phyloP scores from a whole-genome alignment of 2,329 filamentous ascomycete species.

The Pseudogymnoascus sp. region DNA sequence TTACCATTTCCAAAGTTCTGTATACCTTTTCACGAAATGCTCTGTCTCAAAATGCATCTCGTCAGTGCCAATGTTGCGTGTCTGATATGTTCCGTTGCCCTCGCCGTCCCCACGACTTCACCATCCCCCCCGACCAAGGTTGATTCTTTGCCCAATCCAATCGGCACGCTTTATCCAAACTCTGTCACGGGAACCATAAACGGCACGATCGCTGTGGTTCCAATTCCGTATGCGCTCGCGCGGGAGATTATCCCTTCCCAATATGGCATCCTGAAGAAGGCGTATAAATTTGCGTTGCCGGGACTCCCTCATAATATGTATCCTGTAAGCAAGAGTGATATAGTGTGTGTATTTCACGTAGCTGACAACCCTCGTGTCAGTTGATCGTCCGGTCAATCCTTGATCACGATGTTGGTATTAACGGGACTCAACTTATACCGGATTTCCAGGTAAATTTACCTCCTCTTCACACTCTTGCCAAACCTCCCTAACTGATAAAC shows the following conservation, averaged over 20 bases:
- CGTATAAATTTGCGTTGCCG: constrained; percentile 39
- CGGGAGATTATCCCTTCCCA: constrained; percentile 39
- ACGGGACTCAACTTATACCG: constrained; percentile 9
- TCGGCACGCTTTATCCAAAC: constrained; percentile 37
- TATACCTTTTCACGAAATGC: neutral
- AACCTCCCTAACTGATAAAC: constrained; percentile 17
- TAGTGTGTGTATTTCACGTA: too few relatives aligned
- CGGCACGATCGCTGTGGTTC: constrained; percentile 43
- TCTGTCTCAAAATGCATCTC: neutral
- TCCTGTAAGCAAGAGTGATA: constrained; percentile 31
- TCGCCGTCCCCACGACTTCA: neutral
- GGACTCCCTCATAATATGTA: constrained; percentile 44
- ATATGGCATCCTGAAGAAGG: constrained; percentile 42
- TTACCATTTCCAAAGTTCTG: neutral
- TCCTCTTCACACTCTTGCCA: constrained; percentile 13
- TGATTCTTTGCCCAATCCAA: constrained; percentile 37
- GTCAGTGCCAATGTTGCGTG: neutral
- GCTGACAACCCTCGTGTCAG: constrained; percentile 5
- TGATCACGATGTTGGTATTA: constrained; percentile 18
- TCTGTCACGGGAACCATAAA: constrained; percentile 46
- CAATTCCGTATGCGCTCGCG: constrained; percentile 40
- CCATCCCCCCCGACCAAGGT: neutral
- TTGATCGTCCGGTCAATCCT: constrained; percentile 16
- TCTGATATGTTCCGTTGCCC: neutral
- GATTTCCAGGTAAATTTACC: constrained; percentile 12